Evolutionary conservation across 192 early-diverging fungal species (phyloP), one percentile per base, ranked within the genome.

Genomic region (Jimgerdemannia flammicorona): DNA sequence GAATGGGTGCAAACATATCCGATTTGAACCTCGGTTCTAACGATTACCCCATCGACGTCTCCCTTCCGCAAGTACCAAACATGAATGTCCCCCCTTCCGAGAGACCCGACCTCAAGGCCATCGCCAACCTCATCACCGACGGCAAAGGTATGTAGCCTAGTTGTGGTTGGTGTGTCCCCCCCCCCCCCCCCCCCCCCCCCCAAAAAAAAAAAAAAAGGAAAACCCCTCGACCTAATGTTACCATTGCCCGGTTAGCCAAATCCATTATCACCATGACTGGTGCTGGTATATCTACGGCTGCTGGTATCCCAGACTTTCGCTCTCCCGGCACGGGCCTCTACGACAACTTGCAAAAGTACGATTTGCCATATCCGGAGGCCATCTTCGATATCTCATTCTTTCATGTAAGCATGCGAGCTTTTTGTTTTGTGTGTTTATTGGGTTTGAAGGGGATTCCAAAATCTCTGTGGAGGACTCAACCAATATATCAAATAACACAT

Each of bases 361-460:
- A 95, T 41, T 81, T 99, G 59, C 97, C 97, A 2, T 96, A 95
- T 78, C 93, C 98, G 14, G 95, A 99, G 70, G 95, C 97, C 7
- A 95, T 99, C 63, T 99, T 99, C 82, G 90, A 95, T 66, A 95
- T 99, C 18, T 84, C 87, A 18, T 99, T 95, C 79, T 98, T 97
- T 72, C 82, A 76, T 74, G 88, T 87, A 80, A 42, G 64, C 29
- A 4, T 29, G 29, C 29, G 29, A 29, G 29, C 29, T 29, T 29
- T 29, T 29, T 29, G 29, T 29, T 29, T 29, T 29, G 29, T 29
- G 29, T 29, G 29, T 29, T 29, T 29, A 29, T 29, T 29, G 29
- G 29, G 29, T 29, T 29, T 29, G 29, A 29, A 29, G 29, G 29
- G n/a, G 29, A 29, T 29, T 29, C 29, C 29, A 29, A 29, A 29